phyloP scores from a whole-genome alignment of 192 early-diverging fungal genomes.

The Podila clonocystis region DNA sequence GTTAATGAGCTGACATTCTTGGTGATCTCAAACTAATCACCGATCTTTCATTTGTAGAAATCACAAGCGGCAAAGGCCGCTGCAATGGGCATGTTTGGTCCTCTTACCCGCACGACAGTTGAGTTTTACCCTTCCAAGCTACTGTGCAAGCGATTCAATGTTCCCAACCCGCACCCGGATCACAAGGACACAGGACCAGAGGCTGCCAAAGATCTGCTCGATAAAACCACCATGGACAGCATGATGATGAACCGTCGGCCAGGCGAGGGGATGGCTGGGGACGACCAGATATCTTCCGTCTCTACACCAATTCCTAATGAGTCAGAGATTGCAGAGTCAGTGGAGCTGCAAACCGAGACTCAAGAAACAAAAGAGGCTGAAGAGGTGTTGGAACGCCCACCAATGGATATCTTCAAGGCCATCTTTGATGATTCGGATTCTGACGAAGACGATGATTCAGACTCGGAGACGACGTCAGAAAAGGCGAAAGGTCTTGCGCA shows the following conservation, averaged over 20 bases:
- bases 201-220: conserved; percentile 50
- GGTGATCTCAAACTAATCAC: neutral
- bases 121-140: conserved; percentile 75
- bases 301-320: conserved; percentile 5
- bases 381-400: conserved; percentile 63
- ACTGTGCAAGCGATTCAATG: conserved; percentile 82
- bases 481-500: neutral
- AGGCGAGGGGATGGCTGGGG: conserved; percentile 3
- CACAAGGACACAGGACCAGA: conserved; percentile 40
- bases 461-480: conserved; percentile 33
- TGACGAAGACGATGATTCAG: conserved; percentile 70
- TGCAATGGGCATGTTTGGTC: conserved; percentile 75
- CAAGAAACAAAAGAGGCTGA: conserved; percentile 10
- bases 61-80: conserved; percentile 59
- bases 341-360: neutral
- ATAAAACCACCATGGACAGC: conserved; percentile 53
- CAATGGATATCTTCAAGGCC: conserved; percentile 89
- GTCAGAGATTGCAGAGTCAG: neutral
- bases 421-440: conserved; percentile 75
- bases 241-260: conserved; percentile 45
- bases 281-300: neutral
- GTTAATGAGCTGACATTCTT: neutral
- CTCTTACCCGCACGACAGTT: conserved; percentile 61
- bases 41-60: conserved; percentile 12
- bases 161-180: conserved; percentile 77